Conservation (phyloP, 441 rosid genomes). For the Theobroma grandiflorum region DNA sequence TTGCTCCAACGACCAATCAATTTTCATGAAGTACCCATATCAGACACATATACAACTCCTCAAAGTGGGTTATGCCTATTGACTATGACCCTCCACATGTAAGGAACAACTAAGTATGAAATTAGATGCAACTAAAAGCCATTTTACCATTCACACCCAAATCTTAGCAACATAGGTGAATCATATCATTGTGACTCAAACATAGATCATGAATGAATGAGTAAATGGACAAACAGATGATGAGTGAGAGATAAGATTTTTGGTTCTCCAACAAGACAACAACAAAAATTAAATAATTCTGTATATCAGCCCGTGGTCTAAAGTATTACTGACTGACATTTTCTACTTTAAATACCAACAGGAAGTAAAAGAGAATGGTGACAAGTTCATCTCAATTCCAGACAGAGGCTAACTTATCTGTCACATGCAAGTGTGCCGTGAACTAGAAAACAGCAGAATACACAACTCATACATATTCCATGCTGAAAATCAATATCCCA, state of each 20-base stretch:
- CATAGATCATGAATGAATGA: not conserved
- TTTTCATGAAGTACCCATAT: not conserved
- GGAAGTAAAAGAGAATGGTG: not conserved
- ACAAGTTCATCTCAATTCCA: not conserved
- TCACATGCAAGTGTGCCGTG: not conserved
- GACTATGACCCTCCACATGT: not conserved
- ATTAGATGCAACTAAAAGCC: not conserved
- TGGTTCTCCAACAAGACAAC: not conserved
- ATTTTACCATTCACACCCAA: not conserved
- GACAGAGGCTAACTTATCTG: not conserved
- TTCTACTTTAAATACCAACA: not conserved
- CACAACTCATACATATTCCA: not conserved
- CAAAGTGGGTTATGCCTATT: not conserved
- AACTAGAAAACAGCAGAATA: constrained; percentile 13
- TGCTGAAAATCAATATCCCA: not conserved
- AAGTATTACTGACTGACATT: not conserved
- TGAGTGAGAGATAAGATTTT: not conserved
- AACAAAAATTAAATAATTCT: not conserved
- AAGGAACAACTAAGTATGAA: constrained; percentile 9
- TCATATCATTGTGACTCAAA: not conserved
- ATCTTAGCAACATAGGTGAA: not conserved
- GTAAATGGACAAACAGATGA: not conserved
- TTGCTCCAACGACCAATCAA: not conserved
- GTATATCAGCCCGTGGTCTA: not conserved
- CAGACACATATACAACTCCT: not conserved